These are phyloP conservation scores for Herpotrichia juniperi DNA, from an alignment of 2,329 filamentous ascomycete species.

Conservation along the genomic window DNA sequence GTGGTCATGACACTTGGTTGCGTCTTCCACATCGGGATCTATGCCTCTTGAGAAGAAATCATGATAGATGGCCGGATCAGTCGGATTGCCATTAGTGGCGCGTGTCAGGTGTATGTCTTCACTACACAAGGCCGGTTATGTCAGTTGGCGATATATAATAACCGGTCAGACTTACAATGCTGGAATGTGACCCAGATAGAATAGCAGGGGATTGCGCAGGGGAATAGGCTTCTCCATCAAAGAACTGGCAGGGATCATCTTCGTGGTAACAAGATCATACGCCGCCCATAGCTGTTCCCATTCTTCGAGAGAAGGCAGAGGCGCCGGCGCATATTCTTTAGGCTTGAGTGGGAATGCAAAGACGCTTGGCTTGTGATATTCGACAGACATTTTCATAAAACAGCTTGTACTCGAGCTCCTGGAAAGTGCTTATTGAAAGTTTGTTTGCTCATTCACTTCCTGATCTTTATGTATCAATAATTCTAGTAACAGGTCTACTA, in stretches of 20 bases:
- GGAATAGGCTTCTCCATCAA: conserved; percentile 89
- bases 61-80: conserved; percentile 72
- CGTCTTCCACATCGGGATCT: conserved; percentile 95
- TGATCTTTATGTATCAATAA: too few species aligned
- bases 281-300: conserved; percentile 81
- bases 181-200: conserved; percentile 94
- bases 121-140: too few species aligned
- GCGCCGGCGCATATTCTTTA: conserved; percentile 71
- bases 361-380: too few species aligned
- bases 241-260: conserved; percentile 83
- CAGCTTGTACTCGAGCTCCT: too few species aligned
- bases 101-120: conserved; percentile 86
- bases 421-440: too few species aligned
- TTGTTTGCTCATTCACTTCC: too few species aligned
- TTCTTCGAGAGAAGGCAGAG: conserved; percentile 74
- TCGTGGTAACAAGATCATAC: conserved; percentile 83
- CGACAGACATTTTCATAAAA: too few species aligned
- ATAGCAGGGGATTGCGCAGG: conserved; percentile 88
- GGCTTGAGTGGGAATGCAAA: conserved; percentile 73
- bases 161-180: too few species aligned
- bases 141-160: too few species aligned
- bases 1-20: conserved; percentile 84
- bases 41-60: conserved; percentile 93
- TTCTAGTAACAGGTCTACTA: too few species aligned
- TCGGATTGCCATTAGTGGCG: conserved; percentile 69